phyloP scores from a whole-genome alignment of 805 yeast species.

The Cyberlindnera maclurae region DNA sequence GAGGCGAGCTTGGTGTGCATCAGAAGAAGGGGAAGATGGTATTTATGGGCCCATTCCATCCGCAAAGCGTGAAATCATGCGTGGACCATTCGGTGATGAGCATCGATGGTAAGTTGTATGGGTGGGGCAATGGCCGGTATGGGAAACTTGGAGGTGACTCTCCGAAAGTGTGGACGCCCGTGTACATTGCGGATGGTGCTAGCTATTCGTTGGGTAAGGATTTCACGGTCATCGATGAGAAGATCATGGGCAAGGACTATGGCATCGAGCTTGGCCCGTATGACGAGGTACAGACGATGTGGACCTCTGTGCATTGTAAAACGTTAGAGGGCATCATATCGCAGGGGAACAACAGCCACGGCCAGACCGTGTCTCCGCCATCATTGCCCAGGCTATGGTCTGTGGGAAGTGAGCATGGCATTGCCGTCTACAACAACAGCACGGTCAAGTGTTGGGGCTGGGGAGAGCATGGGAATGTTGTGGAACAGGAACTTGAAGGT shows the following conservation, averaged over 20 bases:
- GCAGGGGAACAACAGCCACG: not conserved
- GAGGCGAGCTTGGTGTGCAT: constrained; percentile 63
- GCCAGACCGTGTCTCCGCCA: not conserved
- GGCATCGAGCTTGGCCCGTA: constrained; percentile 9
- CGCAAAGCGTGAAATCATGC: constrained; percentile 25
- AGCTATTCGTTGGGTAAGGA: constrained; percentile 45
- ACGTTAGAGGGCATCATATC: not conserved
- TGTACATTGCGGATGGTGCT: not conserved
- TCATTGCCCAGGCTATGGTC: constrained; percentile 20
- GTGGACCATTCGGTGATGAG: constrained; percentile 39
- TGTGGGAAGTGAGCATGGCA: constrained; percentile 87
- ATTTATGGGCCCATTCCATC: too few relatives aligned
- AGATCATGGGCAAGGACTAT: constrained; percentile 30
- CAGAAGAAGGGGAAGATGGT: too few relatives aligned
- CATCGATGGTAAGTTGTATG: constrained; percentile 39
- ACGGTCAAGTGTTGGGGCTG: constrained; percentile 84
- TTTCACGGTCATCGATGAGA: constrained; percentile 35
- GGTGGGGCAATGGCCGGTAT: constrained; percentile 65
- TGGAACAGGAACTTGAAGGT: constrained; percentile 24
- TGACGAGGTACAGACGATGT: constrained; percentile 26
- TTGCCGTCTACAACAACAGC: constrained; percentile 26
- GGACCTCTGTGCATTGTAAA: not conserved
- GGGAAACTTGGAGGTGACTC: constrained; percentile 38
- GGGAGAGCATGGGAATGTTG: constrained; percentile 99
- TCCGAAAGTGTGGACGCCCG: constrained; percentile 14